Conservation (phyloP, 1,139 yeast species). For the Lodderomyces metapsilosis region DNA sequence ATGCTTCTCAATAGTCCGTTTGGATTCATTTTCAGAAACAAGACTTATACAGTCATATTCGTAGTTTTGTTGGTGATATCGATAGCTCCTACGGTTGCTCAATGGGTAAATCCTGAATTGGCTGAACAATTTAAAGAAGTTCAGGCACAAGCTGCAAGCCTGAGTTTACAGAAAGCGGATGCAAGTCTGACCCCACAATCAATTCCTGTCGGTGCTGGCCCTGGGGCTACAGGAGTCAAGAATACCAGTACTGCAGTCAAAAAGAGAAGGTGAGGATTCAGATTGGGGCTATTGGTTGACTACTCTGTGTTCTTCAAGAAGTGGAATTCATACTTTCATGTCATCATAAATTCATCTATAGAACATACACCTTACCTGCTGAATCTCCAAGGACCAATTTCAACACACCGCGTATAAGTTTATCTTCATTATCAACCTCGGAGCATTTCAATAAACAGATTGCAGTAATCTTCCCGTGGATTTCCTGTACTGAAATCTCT, state of each 20-base stretch:
- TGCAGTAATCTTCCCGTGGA: conserved; percentile 24
- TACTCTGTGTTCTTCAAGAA: no score
- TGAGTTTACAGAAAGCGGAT: conserved; percentile 9
- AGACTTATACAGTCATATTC: conserved; percentile 36
- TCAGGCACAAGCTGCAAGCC: conserved; percentile 14
- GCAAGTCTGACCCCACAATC: not conserved
- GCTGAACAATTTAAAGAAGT: conserved; percentile 34
- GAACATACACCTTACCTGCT: conserved; percentile 35
- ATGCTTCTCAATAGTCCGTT: conserved; percentile 43
- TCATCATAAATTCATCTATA: conserved; percentile 7
- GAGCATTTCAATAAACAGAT: conserved; percentile 29
- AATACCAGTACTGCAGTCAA: conserved; percentile 7
- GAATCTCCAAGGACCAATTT: conserved; percentile 38
- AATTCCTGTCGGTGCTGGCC: not conserved
- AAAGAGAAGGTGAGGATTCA: conserved; percentile 13
- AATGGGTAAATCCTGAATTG: conserved; percentile 37
- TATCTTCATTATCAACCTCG: conserved; percentile 38
- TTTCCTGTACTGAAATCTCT: conserved; percentile 13
- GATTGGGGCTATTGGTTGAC: no score
- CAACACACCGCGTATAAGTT: conserved; percentile 32
- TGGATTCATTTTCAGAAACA: conserved; percentile 42
- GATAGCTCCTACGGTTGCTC: conserved; percentile 34
- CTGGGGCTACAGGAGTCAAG: not conserved
- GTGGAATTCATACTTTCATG: not conserved
- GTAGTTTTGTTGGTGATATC: conserved; percentile 28